phyloP scores from a whole-genome alignment of 805 yeast genomes.

The Metschnikowia arizonensis region DNA sequence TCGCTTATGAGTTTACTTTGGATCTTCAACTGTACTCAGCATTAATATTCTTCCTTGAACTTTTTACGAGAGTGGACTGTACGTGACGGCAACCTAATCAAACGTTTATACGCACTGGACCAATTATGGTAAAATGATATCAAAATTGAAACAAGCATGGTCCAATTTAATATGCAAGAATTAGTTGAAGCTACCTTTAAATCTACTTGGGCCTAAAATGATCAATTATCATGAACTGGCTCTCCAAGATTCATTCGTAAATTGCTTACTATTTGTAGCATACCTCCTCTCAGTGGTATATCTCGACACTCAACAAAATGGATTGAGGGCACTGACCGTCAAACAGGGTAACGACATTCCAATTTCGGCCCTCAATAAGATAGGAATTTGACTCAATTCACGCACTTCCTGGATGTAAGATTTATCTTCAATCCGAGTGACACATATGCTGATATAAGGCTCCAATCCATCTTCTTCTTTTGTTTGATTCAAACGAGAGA shows the following conservation, averaged over 20 bases:
- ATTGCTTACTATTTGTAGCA: no score
- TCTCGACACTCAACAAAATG: conserved; percentile 48
- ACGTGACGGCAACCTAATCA: background rate
- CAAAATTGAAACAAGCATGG: no score
- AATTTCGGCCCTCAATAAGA: conserved; percentile 81
- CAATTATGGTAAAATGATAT: background rate
- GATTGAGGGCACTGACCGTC: conserved; percentile 87
- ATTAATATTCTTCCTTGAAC: background rate
- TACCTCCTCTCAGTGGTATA: no score
- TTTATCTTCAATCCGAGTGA: conserved; percentile 58
- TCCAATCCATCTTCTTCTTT: conserved; percentile 34
- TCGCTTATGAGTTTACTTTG: no score
- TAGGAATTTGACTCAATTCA: conserved; percentile 76
- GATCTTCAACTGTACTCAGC: no score
- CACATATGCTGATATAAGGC: conserved; percentile 55
- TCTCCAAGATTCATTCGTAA: background rate
- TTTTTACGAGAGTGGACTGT: background rate
- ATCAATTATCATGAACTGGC: background rate
- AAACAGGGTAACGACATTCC: conserved; percentile 96
- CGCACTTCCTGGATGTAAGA: conserved; percentile 72
- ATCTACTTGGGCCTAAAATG: background rate
- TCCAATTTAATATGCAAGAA: background rate
- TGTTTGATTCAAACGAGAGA: conserved; percentile 18
- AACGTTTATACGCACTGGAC: conserved; percentile 3
- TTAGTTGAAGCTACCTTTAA: background rate